A percentile compares a stretch with the other conserved stretches of the same genome.
phyloP scores from a whole-genome alignment of 225 moss, liverwort and hornwort species.

The Lunularia cruciata region DNA sequence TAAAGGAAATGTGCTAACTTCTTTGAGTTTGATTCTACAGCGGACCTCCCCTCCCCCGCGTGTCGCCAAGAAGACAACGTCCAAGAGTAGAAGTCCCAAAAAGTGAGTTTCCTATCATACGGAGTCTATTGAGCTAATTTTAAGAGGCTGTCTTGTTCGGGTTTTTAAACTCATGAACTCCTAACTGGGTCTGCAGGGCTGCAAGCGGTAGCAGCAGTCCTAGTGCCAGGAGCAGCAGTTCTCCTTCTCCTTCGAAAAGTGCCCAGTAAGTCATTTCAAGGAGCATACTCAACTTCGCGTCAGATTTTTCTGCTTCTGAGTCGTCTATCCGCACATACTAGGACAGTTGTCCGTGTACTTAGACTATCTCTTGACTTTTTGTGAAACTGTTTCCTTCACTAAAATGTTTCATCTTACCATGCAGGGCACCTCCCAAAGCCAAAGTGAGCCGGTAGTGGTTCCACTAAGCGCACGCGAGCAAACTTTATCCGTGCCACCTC shows the following conservation, averaged over 20 bases:
- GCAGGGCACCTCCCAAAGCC: constrained; percentile 51
- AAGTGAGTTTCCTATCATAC: constrained; percentile 44
- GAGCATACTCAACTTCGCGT: neutral
- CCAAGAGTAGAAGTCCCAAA: constrained; percentile 87
- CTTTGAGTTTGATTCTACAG: no score
- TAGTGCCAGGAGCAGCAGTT: constrained; percentile 75
- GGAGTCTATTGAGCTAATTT: neutral
- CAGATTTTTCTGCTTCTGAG: no score
- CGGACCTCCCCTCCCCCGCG: constrained; percentile 63
- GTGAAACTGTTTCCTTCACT: no score
- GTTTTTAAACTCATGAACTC: neutral
- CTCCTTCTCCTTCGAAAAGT: constrained; percentile 79
- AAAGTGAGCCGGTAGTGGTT: constrained; percentile 41
- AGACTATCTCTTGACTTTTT: no score
- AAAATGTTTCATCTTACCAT: constrained; percentile 24
- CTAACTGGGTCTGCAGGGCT: constrained; percentile 34
- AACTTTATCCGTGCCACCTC: constrained; percentile 47
- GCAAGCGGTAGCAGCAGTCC: constrained; percentile 70
- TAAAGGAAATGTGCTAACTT: no score
- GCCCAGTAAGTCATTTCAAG: constrained; percentile 51
- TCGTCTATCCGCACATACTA: no score
- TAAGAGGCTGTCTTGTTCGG: neutral
- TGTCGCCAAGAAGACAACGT: constrained; percentile 55
- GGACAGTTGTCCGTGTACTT: no score
- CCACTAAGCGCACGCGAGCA: constrained; percentile 28